Conservation (phyloP, 2,329 filamentous ascomycete species). For the Claviceps sp. region DNA sequence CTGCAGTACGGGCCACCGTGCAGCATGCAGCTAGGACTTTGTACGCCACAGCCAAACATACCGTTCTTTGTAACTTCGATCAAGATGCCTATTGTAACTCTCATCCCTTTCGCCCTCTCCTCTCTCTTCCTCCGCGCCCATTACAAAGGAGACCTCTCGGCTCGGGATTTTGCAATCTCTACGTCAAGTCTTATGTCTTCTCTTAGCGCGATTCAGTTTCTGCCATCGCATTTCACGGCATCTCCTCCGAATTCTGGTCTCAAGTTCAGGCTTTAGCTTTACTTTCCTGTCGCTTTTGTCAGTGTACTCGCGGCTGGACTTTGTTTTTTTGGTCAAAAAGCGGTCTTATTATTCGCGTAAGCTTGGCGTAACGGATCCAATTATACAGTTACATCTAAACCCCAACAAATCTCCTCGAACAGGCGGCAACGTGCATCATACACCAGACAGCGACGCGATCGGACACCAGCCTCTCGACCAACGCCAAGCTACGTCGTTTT, state of each 20-base stretch:
- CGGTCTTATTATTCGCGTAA: conserved; percentile 1
- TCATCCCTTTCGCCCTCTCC: not conserved
- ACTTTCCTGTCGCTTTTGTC: not conserved
- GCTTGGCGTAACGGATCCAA: not conserved
- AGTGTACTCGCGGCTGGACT: not conserved
- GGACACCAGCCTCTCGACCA: conserved; percentile 1
- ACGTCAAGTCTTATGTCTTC: not conserved
- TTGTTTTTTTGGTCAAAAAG: not conserved
- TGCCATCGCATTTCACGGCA: not conserved
- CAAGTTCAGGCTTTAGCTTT: not conserved
- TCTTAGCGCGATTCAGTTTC: not conserved
- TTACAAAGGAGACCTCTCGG: too few relatives aligned
- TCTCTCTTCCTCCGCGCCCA: not conserved
- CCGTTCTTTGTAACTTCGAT: not conserved
- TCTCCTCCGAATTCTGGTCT: not conserved
- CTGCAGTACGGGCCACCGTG: not conserved
- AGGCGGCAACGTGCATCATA: conserved; percentile 6
- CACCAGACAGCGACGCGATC: conserved; percentile 5
- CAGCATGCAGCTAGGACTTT: conserved; percentile 2
- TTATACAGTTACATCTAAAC: conserved; percentile 1
- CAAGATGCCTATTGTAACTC: conserved; percentile 1
- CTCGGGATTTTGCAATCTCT: not conserved
- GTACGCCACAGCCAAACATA: conserved; percentile 1
- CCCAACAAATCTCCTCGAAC: conserved; percentile 3
- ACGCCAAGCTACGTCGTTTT: not conserved